Percentiles rank a stretch among this genome's conserved stretches.
Evolutionary conservation across 2,329 filamentous ascomycete species (phyloP).

Genomic region (Colletotrichum plurivorum): DNA sequence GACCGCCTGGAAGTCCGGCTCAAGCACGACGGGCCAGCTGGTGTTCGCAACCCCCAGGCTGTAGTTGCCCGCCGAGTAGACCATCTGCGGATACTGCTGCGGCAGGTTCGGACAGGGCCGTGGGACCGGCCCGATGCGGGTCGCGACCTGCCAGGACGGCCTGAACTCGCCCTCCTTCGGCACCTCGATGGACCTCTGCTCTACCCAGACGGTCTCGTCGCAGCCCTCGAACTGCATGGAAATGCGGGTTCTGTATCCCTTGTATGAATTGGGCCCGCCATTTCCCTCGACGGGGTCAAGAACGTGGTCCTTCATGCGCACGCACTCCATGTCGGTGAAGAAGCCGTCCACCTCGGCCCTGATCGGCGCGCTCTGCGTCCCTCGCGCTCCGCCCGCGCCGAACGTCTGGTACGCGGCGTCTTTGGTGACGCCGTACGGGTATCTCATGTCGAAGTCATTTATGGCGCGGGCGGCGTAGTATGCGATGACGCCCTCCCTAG

Average conservation of each 20-base stretch:
- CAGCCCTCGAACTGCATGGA: constrained; percentile 2
- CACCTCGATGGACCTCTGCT: neutral
- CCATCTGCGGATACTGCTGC: constrained; percentile 8
- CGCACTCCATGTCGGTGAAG: constrained; percentile 6
- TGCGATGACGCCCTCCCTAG: constrained; percentile 6
- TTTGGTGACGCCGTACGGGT: constrained; percentile 18
- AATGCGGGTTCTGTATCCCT: constrained; percentile 2
- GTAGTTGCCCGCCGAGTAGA: constrained; percentile 14
- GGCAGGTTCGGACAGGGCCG: constrained; percentile 20
- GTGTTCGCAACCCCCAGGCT: neutral
- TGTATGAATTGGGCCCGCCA: neutral
- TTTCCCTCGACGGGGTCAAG: neutral
- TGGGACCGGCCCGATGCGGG: neutral
- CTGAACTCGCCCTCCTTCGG: neutral
- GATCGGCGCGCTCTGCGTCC: constrained; percentile 5
- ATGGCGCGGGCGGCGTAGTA: constrained; percentile 14
- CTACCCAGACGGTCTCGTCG: neutral
- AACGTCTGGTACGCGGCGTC: constrained; percentile 27
- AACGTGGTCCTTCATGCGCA: neutral
- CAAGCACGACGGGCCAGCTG: neutral
- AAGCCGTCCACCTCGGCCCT: constrained; percentile 15
- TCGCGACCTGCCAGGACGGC: constrained; percentile 2
- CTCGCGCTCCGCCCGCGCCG: neutral
- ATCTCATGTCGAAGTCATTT: constrained; percentile 25
- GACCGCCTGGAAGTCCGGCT: neutral